Evolutionary conservation across 305 asterid genomes (phyloP).

Genomic region (Solanum chacoense): DNA sequence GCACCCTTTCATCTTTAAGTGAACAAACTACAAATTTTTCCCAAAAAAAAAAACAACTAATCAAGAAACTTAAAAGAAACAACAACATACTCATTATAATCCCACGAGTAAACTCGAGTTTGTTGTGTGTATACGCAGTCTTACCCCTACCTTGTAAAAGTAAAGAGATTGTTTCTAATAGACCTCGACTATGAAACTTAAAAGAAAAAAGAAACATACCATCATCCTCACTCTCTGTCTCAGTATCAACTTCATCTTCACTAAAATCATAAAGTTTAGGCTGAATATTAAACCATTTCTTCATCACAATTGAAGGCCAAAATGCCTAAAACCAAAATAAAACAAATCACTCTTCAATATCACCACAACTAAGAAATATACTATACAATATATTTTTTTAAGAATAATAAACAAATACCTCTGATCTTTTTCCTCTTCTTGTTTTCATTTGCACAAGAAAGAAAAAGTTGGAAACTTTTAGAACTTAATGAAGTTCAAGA

Average conservation of each 20-base stretch:
- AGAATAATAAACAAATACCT: conserved; percentile 21
- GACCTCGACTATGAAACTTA: background rate
- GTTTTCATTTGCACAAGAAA: conserved; percentile 27
- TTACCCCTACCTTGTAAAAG: background rate
- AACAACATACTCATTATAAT: background rate
- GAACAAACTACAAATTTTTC: conserved; percentile 31
- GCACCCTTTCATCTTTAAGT: conserved; percentile 28
- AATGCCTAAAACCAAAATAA: conserved; percentile 34
- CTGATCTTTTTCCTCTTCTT: conserved; percentile 41
- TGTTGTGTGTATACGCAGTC: background rate
- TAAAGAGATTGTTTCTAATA: background rate
- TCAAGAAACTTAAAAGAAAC: background rate
- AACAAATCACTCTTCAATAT: background rate
- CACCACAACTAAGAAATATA: background rate
- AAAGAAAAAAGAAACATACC: conserved; percentile 19
- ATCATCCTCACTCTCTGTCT: conserved; percentile 86
- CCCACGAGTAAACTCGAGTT: background rate
- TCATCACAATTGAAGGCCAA: conserved; percentile 92
- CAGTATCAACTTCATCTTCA: conserved; percentile 81
- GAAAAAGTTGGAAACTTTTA: background rate
- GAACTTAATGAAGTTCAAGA: conserved; percentile 12
- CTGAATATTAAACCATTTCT: conserved; percentile 82
- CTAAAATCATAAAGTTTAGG: conserved; percentile 72
- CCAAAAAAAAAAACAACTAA: background rate
- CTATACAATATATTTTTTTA: background rate